Evolutionary conservation across 1,139 yeast genomes (phyloP).

Genomic region (Hansenula sp.): DNA sequence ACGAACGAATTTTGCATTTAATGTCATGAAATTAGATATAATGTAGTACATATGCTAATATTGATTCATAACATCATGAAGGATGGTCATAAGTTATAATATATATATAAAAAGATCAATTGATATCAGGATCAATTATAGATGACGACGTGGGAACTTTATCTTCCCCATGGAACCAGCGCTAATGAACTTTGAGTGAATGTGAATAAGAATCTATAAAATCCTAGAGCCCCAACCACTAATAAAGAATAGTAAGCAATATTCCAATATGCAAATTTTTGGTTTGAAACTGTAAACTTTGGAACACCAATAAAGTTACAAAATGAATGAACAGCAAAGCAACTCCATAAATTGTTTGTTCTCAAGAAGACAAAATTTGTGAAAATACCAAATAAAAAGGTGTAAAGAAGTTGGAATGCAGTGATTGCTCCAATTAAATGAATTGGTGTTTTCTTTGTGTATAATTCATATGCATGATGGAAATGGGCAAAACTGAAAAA

Average conservation of each 20-base stretch:
- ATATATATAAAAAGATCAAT: too few relatives aligned
- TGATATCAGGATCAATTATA: neutral
- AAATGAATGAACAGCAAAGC: conserved; percentile 60
- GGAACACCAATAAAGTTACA: conserved; percentile 88
- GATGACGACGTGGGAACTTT: neutral
- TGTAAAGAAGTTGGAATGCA: conserved; percentile 62
- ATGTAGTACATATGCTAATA: too few relatives aligned
- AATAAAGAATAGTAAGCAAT: conserved; percentile 39
- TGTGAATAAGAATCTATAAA: conserved; percentile 23
- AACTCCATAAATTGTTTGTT: conserved; percentile 57
- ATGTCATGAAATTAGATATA: too few relatives aligned
- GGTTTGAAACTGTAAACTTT: conserved; percentile 26
- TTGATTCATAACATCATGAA: too few relatives aligned
- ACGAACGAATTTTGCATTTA: neutral
- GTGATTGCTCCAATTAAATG: conserved; percentile 38
- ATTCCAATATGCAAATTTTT: conserved; percentile 21
- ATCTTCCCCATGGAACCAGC: conserved; percentile 4
- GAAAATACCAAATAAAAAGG: conserved; percentile 75
- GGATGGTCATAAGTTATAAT: too few relatives aligned
- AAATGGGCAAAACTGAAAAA: conserved; percentile 89
- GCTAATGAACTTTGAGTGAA: conserved; percentile 19
- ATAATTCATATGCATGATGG: conserved; percentile 72
- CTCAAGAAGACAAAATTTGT: conserved; percentile 58
- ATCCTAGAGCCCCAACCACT: conserved; percentile 39
- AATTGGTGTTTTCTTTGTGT: conserved; percentile 27